Percentiles rank a stretch among this genome's conserved stretches.
Conservation (phyloP, 75 land plant species). For the Azolla pinnata region DNA sequence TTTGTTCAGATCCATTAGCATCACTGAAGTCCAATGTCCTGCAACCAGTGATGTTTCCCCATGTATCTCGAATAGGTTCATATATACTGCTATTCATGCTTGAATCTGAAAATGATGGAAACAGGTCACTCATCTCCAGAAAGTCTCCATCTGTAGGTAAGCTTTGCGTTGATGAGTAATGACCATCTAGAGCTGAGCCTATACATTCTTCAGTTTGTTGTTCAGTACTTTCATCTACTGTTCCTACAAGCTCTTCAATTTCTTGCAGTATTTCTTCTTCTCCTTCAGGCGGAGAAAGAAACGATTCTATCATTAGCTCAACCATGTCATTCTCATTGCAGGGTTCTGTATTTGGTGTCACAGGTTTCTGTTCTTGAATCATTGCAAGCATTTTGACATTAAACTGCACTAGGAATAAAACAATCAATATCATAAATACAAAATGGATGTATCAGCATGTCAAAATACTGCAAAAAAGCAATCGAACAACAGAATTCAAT, state of each 20-base stretch:
- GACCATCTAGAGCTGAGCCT: not conserved
- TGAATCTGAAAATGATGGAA: not conserved
- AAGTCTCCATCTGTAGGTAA: conserved; percentile 5
- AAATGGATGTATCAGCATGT: no score
- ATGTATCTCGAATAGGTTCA: no score
- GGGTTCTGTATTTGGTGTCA: not conserved
- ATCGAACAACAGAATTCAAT: no score
- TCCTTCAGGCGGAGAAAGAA: not conserved
- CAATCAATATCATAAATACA: no score
- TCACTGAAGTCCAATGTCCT: not conserved
- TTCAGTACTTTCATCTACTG: not conserved
- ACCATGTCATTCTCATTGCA: no score
- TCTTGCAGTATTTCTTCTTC: not conserved
- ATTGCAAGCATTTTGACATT: no score
- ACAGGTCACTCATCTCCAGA: not conserved
- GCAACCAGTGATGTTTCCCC: no score
- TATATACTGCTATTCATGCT: not conserved
- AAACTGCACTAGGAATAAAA: no score
- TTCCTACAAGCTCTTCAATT: not conserved
- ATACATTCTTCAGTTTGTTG: no score
- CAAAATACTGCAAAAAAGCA: no score
- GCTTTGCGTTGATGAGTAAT: not conserved
- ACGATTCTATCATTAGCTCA: not conserved
- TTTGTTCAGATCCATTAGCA: no score
- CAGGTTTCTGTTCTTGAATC: not conserved